Evolutionary conservation across 108 stramenopile genomes (phyloP).

Genomic region (Nitzschia sp.): DNA sequence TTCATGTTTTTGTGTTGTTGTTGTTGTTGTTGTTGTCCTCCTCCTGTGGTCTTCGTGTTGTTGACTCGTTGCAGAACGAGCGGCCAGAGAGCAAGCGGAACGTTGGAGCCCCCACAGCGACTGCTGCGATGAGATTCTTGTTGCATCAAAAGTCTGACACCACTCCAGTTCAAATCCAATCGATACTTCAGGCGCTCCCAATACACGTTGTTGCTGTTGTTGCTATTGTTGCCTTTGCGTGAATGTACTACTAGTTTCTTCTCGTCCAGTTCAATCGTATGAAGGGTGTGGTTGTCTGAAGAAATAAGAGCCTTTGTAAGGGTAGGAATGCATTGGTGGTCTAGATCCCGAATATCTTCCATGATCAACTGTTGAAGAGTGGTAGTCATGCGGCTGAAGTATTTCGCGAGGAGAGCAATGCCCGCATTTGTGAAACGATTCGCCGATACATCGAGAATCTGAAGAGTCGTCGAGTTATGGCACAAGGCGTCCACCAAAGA

Average conservation of each 20-base stretch:
- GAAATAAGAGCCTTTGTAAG: background rate
- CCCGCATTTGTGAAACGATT: conserved; percentile 8
- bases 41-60: too few relatives aligned
- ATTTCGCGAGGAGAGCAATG: background rate
- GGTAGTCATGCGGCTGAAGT: background rate
- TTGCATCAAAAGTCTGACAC: background rate
- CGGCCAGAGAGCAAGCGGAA: conserved; percentile 6
- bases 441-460: background rate
- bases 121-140: background rate
- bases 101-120: background rate
- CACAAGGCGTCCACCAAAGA: background rate
- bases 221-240: too few relatives aligned
- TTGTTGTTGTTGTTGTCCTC: too few relatives aligned
- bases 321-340: background rate
- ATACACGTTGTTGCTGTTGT: too few relatives aligned
- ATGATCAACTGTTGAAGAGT: background rate
- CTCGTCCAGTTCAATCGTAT: conserved; percentile 4
- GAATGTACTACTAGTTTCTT: too few relatives aligned
- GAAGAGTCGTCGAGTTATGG: background rate
- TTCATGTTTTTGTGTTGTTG: too few relatives aligned
- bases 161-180: conserved; percentile 13
- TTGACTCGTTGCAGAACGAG: conserved; percentile 2
- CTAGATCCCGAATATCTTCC: background rate
- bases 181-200: background rate
- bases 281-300: background rate